phyloP scores from a whole-genome alignment of 139 green algal genomes.

The Chlorella vulgaris region DNA sequence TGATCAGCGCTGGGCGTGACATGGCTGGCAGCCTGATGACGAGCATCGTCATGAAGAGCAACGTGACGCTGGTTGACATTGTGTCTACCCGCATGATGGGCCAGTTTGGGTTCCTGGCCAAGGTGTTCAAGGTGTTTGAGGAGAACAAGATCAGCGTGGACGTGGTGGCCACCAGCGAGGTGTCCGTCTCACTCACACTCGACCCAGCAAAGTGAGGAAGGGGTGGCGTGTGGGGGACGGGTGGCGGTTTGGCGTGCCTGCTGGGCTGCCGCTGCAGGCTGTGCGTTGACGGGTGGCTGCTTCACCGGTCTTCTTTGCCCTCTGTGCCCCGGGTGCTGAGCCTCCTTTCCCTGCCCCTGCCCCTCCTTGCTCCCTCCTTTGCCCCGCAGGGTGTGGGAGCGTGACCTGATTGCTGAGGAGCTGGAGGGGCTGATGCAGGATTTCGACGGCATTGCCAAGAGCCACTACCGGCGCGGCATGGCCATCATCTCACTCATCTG shows the following conservation, averaged over 20 bases:
- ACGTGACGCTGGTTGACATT: slow-evolving; percentile 90
- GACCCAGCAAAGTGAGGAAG: slow-evolving; percentile 71
- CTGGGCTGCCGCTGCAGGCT: not conserved
- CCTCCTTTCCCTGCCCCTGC: not conserved
- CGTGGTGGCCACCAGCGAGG: slow-evolving; percentile 95
- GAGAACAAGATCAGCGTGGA: slow-evolving; percentile 90
- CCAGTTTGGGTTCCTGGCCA: slow-evolving; percentile 85
- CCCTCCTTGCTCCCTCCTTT: not conserved
- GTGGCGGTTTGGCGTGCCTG: not conserved
- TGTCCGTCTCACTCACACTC: slow-evolving; percentile 94
- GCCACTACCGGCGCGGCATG: slow-evolving; percentile 61
- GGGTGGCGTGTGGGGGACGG: not conserved
- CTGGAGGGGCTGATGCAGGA: slow-evolving; percentile 71
- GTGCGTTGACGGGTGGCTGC: not conserved
- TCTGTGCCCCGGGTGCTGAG: not conserved
- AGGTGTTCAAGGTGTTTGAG: slow-evolving; percentile 87
- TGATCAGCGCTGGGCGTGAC: slow-evolving; percentile 82
- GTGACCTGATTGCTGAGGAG: slow-evolving; percentile 81
- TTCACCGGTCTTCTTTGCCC: too few relatives aligned
- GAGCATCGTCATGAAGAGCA: slow-evolving; percentile 93
- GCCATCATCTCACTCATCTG: slow-evolving; percentile 96
- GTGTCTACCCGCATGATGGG: slow-evolving; percentile 85
- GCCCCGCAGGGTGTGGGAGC: slow-evolving; percentile 56
- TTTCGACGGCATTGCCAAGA: slow-evolving; percentile 71
- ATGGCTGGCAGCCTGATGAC: slow-evolving; percentile 88